Evolutionary conservation across 495 filamentous ascomycete species (phyloP).

Genomic region (Neohortaea acidophila): DNA sequence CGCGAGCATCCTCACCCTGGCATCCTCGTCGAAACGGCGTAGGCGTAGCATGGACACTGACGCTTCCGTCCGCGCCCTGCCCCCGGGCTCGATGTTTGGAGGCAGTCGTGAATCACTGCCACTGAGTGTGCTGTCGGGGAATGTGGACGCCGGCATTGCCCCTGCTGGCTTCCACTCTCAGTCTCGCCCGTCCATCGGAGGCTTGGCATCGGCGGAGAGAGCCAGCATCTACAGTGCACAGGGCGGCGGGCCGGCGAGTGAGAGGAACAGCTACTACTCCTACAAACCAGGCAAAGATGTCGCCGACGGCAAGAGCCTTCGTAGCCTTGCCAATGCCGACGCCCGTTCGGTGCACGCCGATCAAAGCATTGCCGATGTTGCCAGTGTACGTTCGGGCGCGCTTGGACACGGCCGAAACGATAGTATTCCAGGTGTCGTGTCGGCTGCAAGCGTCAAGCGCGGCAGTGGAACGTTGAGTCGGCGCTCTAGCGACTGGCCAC

Average conservation of each 20-base stretch:
- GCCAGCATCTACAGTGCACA: constrained; percentile 71
- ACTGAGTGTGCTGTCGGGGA: constrained; percentile 72
- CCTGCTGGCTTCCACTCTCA: constrained; percentile 29
- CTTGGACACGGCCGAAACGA: constrained; percentile 67
- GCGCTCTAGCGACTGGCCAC: too few species aligned
- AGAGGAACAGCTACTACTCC: constrained; percentile 69
- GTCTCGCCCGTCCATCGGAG: constrained; percentile 38
- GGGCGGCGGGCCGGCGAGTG: constrained; percentile 50
- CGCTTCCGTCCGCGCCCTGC: constrained; percentile 81
- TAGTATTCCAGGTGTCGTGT: constrained; percentile 61
- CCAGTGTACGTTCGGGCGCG: constrained; percentile 62
- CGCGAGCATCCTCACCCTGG: constrained; percentile 89
- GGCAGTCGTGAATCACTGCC: constrained; percentile 79
- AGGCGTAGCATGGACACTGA: constrained; percentile 88
- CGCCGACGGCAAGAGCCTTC: constrained; percentile 13
- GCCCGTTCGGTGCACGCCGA: constrained; percentile 15
- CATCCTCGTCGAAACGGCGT: constrained; percentile 84
- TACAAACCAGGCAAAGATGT: constrained; percentile 34
- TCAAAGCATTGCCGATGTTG: constrained; percentile 22
- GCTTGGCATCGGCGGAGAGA: constrained; percentile 55
- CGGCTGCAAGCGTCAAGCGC: too few species aligned
- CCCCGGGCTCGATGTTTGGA: constrained; percentile 83
- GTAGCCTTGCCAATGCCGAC: constrained; percentile 25
- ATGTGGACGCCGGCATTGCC: constrained; percentile 34
- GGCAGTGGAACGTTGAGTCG: too few species aligned